Evolutionary conservation across 2,329 filamentous ascomycete species (phyloP).

Genomic region (Monosporascus sp.): DNA sequence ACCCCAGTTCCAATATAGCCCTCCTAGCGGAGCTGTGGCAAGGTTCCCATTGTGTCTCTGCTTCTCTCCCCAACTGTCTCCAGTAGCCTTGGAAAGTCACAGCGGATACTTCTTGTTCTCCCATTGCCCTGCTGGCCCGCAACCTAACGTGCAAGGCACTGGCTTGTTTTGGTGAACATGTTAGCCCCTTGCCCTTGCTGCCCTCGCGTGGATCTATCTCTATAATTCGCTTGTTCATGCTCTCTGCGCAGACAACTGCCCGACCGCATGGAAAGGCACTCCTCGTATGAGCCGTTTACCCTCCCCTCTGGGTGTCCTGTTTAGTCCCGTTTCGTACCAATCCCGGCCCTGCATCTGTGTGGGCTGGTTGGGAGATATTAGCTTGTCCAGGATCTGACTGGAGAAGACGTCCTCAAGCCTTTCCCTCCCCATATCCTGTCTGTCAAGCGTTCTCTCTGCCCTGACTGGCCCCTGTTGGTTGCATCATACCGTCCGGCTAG

Average conservation of each 20-base stretch:
- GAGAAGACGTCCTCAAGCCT: slow-evolving; percentile 32
- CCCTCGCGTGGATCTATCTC: slow-evolving; percentile 24
- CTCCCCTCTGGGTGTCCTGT: slow-evolving; percentile 32
- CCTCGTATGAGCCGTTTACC: slow-evolving; percentile 30
- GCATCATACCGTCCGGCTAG: slow-evolving; percentile 37
- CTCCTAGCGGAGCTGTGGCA: slow-evolving; percentile 27
- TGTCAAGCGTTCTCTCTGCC: slow-evolving; percentile 23
- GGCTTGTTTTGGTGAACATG: slow-evolving; percentile 19
- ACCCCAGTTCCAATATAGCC: slow-evolving; percentile 29
- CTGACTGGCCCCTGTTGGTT: slow-evolving; percentile 33
- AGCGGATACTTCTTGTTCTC: slow-evolving; percentile 1
- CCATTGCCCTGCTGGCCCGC: slow-evolving; percentile 16
- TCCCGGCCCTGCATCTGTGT: slow-evolving; percentile 30
- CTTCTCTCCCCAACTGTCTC: slow-evolving; percentile 8
- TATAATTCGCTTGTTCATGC: slow-evolving; percentile 34
- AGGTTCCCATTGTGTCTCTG: slow-evolving; percentile 24
- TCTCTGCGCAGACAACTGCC: slow-evolving; percentile 25
- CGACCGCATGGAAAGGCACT: slow-evolving; percentile 39
- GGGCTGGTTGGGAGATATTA: slow-evolving; percentile 17
- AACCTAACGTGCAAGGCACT: slow-evolving; percentile 22
- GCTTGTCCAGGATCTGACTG: slow-evolving; percentile 19
- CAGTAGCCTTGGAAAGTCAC: slow-evolving; percentile 18
- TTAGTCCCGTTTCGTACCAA: slow-evolving; percentile 36
- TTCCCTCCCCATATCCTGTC: slow-evolving; percentile 27
- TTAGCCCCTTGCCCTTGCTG: slow-evolving; percentile 14